A percentile compares a stretch with the other conserved stretches of the same genome.
Conservation (phyloP, 768 basidiomycete species). For the Agrocybe chaxingu region DNA sequence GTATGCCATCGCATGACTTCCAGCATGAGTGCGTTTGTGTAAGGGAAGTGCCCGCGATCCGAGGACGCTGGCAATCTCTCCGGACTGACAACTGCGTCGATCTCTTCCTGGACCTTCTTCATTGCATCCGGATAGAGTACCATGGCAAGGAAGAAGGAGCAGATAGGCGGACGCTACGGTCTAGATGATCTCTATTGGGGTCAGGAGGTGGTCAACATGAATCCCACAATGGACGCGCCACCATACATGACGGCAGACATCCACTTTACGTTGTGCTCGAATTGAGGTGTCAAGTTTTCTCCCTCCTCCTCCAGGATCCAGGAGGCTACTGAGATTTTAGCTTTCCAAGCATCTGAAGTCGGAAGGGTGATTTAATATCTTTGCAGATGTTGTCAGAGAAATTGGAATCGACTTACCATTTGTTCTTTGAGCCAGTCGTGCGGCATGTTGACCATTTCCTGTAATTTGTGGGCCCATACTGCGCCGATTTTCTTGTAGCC, state of each 20-base stretch:
- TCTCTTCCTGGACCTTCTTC: conserved; percentile 37
- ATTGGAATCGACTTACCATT: conserved; percentile 30
- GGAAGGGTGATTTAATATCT: not conserved
- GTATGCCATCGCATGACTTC: conserved; percentile 36
- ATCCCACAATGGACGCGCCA: conserved; percentile 22
- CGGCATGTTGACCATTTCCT: conserved; percentile 45
- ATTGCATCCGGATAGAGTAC: conserved; percentile 34
- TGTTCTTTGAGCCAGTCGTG: conserved; percentile 40
- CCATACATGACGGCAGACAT: conserved; percentile 45
- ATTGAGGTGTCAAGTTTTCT: conserved; percentile 22
- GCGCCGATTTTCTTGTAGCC: conserved; percentile 46
- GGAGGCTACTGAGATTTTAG: conserved; percentile 32
- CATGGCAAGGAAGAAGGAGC: conserved; percentile 39
- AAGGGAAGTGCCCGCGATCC: conserved; percentile 41
- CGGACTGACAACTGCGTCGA: conserved; percentile 37
- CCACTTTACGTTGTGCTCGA: conserved; percentile 40
- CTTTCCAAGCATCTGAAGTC: conserved; percentile 22
- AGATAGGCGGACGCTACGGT: conserved; percentile 31
- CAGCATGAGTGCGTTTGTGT: conserved; percentile 33
- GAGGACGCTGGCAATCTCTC: conserved; percentile 36
- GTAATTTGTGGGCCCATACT: conserved; percentile 38
- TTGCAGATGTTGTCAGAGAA: not conserved
- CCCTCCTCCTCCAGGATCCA: conserved; percentile 25
- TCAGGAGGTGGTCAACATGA: not conserved
- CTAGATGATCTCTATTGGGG: conserved; percentile 16